phyloP scores from a whole-genome alignment of 2,329 filamentous ascomycete genomes.

The Aspergillus novofumigatus region DNA sequence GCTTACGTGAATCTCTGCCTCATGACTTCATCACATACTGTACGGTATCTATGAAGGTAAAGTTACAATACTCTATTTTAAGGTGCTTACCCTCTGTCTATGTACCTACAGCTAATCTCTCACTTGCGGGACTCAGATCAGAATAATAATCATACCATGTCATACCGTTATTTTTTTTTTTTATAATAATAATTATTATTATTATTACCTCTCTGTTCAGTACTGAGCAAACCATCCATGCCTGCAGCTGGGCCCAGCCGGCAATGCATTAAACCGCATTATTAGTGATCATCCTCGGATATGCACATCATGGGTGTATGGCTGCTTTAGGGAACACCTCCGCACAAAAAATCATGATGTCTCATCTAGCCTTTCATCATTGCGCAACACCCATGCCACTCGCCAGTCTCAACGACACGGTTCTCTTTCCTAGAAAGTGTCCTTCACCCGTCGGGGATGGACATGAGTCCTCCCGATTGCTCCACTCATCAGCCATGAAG shows the following conservation, averaged over 20 bases:
- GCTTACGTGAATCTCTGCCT: too few species aligned
- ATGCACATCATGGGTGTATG: neutral
- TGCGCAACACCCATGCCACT: neutral
- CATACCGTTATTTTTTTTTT: neutral
- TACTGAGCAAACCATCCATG: too few species aligned
- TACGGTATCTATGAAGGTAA: too few species aligned
- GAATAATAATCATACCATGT: neutral
- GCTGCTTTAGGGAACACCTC: neutral
- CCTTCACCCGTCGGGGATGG: conserved; percentile 16
- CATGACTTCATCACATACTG: too few species aligned
- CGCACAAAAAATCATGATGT: neutral
- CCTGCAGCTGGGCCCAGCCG: neutral
- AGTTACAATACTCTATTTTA: too few species aligned
- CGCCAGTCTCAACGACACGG: conserved; percentile 12
- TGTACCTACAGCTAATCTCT: neutral
- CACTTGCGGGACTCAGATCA: neutral
- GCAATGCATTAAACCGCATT: neutral
- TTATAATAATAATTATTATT: neutral
- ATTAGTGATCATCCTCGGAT: neutral
- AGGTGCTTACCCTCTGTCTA: too few species aligned
- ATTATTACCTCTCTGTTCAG: too few species aligned
- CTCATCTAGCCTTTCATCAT: neutral
- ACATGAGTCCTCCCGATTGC: conserved; percentile 13
- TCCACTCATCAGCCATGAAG: neutral
- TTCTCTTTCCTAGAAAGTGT: conserved; percentile 23